phyloP scores from a whole-genome alignment of 169 alveolate genomes.

The Besnoitia besnoiti region DNA sequence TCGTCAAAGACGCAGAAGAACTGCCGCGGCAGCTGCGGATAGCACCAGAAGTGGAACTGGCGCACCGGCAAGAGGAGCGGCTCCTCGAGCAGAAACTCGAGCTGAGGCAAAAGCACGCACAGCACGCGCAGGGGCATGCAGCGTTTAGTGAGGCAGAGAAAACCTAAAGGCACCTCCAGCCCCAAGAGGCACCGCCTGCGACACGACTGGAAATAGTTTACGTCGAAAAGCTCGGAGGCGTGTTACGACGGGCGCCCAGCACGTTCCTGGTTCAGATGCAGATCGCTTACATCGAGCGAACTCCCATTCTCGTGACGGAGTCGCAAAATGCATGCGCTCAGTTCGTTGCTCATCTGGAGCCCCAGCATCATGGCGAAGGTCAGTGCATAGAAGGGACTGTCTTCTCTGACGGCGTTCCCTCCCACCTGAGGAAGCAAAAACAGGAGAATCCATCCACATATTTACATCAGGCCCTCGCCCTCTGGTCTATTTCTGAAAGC shows the following conservation, averaged over 20 bases:
- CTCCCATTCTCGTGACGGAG: not conserved
- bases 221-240: no score
- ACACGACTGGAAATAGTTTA: no score
- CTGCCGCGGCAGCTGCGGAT: conserved; percentile 7
- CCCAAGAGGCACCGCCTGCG: no score
- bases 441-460: not conserved
- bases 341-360: not conserved
- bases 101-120: not conserved
- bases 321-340: not conserved
- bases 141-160: no score
- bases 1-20: not conserved
- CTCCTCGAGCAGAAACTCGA: conserved; percentile 40
- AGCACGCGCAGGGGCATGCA: not conserved
- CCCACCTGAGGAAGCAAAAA: not conserved
- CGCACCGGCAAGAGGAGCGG: conserved; percentile 44
- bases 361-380: conserved; percentile 31
- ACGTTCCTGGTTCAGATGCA: no score
- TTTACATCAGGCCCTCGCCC: not conserved
- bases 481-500: no score
- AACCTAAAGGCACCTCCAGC: no score
- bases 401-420: not conserved
- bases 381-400: conserved; percentile 29
- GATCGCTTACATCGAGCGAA: not conserved
- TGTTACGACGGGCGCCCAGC: no score
- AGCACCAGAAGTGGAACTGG: conserved; percentile 20